Evolutionary conservation across 2,329 filamentous ascomycete genomes (phyloP).

Genomic region (Lecanicillium sp.): DNA sequence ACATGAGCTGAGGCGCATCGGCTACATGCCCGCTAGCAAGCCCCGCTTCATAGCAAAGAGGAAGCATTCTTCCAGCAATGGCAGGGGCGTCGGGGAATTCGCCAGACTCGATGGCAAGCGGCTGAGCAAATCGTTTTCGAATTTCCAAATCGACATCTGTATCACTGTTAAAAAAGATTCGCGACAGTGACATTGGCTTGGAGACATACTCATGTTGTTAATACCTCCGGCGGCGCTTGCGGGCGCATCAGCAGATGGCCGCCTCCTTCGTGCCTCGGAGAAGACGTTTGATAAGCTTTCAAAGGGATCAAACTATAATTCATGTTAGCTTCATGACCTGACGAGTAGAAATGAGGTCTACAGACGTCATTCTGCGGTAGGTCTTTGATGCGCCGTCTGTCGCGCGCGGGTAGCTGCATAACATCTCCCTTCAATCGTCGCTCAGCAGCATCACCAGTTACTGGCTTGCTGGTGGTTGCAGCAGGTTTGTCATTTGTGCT

Average conservation of each 20-base stretch:
- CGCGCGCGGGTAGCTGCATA: constrained; percentile 60
- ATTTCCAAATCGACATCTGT: constrained; percentile 60
- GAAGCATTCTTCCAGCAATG: constrained; percentile 57
- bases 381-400: constrained; percentile 60
- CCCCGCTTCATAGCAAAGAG: constrained; percentile 59
- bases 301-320: constrained; percentile 41
- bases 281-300: constrained; percentile 46
- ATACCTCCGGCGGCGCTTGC: constrained; percentile 61
- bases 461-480: constrained; percentile 49
- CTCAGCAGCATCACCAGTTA: constrained; percentile 58
- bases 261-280: constrained; percentile 38
- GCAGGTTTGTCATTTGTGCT: constrained; percentile 62
- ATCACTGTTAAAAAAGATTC: constrained; percentile 12
- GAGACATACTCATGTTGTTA: constrained; percentile 66
- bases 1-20: constrained; percentile 56
- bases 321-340: constrained; percentile 11
- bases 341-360: constrained; percentile 7
- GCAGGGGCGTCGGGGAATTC: constrained; percentile 59
- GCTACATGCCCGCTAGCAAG: constrained; percentile 48
- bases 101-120: constrained; percentile 57
- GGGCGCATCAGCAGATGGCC: constrained; percentile 49
- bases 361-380: constrained; percentile 52
- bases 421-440: constrained; percentile 59
- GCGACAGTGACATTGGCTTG: neutral
- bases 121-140: constrained; percentile 55